phyloP scores from a whole-genome alignment of 345 rosid species.

The Laguncularia racemosa region DNA sequence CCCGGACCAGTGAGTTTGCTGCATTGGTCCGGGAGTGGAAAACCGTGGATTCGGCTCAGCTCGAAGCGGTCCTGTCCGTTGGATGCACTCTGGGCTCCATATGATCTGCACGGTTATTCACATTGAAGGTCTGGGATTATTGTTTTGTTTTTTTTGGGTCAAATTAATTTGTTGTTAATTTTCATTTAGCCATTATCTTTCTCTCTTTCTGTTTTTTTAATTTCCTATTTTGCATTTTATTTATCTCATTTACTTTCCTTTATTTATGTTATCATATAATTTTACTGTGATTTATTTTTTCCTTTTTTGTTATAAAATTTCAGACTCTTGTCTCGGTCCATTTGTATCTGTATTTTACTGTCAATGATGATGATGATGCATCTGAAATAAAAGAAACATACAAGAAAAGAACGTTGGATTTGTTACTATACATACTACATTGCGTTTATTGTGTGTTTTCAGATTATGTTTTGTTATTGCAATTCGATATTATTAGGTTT shows the following conservation, averaged over 20 bases:
- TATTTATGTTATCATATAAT: neutral
- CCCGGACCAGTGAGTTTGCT: constrained; percentile 89
- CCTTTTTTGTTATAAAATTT: too few relatives aligned
- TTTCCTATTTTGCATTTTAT: constrained; percentile 3
- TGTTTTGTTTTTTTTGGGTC: too few relatives aligned
- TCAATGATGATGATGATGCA: neutral
- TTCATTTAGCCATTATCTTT: neutral
- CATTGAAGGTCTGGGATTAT: constrained; percentile 16
- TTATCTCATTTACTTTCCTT: neutral
- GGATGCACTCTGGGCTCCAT: constrained; percentile 81
- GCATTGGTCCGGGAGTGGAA: constrained; percentile 99
- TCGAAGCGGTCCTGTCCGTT: constrained; percentile 74
- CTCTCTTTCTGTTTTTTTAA: constrained; percentile 3
- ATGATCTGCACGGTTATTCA: constrained; percentile 63
- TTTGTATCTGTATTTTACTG: constrained; percentile 2
- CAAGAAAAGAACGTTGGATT: neutral
- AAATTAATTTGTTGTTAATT: neutral
- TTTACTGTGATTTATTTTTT: neutral
- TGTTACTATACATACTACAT: neutral
- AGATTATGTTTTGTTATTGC: too few relatives aligned
- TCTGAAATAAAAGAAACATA: constrained; percentile 3
- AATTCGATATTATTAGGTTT: too few relatives aligned
- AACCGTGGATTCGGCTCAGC: constrained; percentile 92
- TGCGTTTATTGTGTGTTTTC: too few relatives aligned
- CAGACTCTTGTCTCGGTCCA: too few relatives aligned